Evolutionary conservation across 2,329 filamentous ascomycete genomes (phyloP).

Genomic region (Monilinia laxa): DNA sequence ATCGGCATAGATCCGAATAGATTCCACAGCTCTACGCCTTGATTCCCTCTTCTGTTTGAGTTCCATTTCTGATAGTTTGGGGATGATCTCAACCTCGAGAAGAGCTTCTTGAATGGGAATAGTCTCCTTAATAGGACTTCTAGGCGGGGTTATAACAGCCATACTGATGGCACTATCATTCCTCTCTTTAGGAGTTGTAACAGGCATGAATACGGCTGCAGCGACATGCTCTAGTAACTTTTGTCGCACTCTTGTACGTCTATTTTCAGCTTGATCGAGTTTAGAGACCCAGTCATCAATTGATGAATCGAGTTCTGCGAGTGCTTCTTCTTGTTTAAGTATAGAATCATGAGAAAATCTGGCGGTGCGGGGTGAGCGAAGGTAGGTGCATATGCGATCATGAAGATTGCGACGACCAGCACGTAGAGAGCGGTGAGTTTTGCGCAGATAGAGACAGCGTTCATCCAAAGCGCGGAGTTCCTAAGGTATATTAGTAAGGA

Average conservation of each 20-base stretch:
- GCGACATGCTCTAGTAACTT: slow-evolving; percentile 81
- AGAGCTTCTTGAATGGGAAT: neutral
- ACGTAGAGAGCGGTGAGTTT: slow-evolving; percentile 72
- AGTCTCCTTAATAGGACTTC: slow-evolving; percentile 47
- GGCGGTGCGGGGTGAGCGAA: slow-evolving; percentile 67
- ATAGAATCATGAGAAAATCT: slow-evolving; percentile 74
- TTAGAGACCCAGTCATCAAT: slow-evolving; percentile 81
- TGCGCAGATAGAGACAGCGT: slow-evolving; percentile 73
- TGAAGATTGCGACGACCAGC: slow-evolving; percentile 76
- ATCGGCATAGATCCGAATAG: slow-evolving; percentile 67
- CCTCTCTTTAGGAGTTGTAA: no score
- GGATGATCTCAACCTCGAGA: neutral
- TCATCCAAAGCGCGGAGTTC: slow-evolving; percentile 76
- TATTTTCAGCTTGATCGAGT: slow-evolving; percentile 77
- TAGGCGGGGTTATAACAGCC: slow-evolving; percentile 32
- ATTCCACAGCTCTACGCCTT: slow-evolving; percentile 52
- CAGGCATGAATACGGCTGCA: slow-evolving; percentile 56
- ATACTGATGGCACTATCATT: neutral
- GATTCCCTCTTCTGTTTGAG: slow-evolving; percentile 21
- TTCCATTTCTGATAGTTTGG: neutral
- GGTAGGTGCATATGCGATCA: slow-evolving; percentile 72
- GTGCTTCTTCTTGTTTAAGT: slow-evolving; percentile 75
- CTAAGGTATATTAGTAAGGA: slow-evolving; percentile 41
- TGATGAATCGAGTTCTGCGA: slow-evolving; percentile 71
- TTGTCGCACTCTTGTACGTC: slow-evolving; percentile 71